Evolutionary conservation across 2,329 filamentous ascomycete genomes (phyloP).

Genomic region (Penicillium crustosum): DNA sequence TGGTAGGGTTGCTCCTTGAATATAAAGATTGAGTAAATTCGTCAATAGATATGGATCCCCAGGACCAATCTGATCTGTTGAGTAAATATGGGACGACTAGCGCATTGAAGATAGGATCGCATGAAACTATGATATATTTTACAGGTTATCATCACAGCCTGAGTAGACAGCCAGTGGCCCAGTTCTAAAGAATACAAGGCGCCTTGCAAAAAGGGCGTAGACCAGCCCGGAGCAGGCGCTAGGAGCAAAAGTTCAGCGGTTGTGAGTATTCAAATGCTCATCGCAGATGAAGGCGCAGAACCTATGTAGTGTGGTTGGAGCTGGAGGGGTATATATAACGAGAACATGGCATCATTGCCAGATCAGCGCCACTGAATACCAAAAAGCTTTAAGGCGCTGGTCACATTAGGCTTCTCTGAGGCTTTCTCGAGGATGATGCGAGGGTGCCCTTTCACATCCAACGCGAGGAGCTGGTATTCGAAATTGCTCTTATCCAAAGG

Average conservation of each 20-base stretch:
- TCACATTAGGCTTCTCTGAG: constrained; percentile 41
- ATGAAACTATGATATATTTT: constrained; percentile 21
- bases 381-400: constrained; percentile 50
- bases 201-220: not conserved
- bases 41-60: not conserved
- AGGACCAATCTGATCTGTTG: not conserved
- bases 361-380: constrained; percentile 48
- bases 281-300: not conserved
- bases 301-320: not conserved
- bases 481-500: constrained; percentile 64
- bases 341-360: not conserved
- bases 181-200: constrained; percentile 16
- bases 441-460: constrained; percentile 71
- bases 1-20: not conserved
- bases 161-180: not conserved
- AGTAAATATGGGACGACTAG: not conserved
- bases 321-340: not conserved
- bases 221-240: not conserved
- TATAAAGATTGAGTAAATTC: not conserved
- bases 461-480: constrained; percentile 74
- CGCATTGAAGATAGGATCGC: not conserved
- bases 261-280: not conserved
- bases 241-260: not conserved
- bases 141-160: constrained; percentile 8
- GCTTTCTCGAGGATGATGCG: constrained; percentile 49